Conservation (phyloP, 1,139 yeast species). For the Scheffersomyces stambukii region DNA sequence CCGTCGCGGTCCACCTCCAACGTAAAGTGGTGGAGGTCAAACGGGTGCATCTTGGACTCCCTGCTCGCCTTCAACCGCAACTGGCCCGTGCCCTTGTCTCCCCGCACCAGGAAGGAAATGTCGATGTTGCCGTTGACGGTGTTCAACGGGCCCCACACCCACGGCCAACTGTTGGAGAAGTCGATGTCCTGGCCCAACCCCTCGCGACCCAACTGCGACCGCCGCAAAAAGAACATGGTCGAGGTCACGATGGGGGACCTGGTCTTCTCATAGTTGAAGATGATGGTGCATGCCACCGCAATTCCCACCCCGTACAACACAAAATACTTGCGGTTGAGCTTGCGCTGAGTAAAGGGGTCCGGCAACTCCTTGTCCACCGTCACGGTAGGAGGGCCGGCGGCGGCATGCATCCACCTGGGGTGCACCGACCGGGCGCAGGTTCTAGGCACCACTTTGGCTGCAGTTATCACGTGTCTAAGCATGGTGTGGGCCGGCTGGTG, state of each 20-base stretch:
- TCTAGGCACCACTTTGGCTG: too few relatives aligned
- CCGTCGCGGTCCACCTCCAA: constrained; percentile 37
- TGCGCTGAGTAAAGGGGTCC: constrained; percentile 62
- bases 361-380: constrained; percentile 66
- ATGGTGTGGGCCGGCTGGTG: too few relatives aligned
- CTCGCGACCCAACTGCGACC: constrained; percentile 65
- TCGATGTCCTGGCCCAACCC: constrained; percentile 72
- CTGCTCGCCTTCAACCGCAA: constrained; percentile 58
- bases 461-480: too few relatives aligned
- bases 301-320: constrained; percentile 60
- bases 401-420: too few relatives aligned
- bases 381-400: constrained; percentile 29
- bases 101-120: constrained; percentile 66
- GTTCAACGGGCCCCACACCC: constrained; percentile 84
- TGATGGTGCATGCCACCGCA: constrained; percentile 60
- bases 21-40: constrained; percentile 57
- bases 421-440: too few relatives aligned
- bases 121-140: constrained; percentile 80
- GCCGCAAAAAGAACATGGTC: constrained; percentile 78
- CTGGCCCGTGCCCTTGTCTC: constrained; percentile 48
- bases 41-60: constrained; percentile 51
- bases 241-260: constrained; percentile 84
- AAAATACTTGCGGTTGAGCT: constrained; percentile 51
- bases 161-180: constrained; percentile 70
- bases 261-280: constrained; percentile 89